Evolutionary conservation across 176 grass and related monocot species (phyloP).

Genomic region (Lolium rigidum): DNA sequence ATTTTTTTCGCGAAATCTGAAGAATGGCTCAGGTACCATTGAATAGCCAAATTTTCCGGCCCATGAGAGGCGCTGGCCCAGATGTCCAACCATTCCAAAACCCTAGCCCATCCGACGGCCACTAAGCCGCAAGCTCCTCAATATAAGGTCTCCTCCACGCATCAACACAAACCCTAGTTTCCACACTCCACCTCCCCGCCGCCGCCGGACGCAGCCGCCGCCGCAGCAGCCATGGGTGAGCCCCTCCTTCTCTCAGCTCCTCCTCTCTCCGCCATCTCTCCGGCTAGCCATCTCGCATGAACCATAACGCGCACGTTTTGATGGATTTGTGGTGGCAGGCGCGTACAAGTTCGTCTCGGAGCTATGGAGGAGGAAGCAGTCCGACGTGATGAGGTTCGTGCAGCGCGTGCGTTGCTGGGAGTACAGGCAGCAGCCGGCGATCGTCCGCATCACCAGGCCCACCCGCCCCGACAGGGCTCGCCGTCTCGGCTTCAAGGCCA

Average conservation of each 20-base stretch:
- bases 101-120: conserved; percentile 62
- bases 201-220: conserved; percentile 23
- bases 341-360: conserved; percentile 90
- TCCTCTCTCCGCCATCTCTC: not conserved
- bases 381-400: conserved; percentile 78
- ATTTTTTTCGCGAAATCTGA: not conserved
- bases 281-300: not conserved
- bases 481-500: conserved; percentile 88
- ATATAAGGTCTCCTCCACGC: conserved; percentile 1
- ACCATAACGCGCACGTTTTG: not conserved
- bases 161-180: conserved; percentile 23
- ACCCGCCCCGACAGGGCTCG: conserved; percentile 82
- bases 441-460: conserved; percentile 66
- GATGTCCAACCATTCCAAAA: conserved; percentile 30
- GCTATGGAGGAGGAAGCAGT: conserved; percentile 93
- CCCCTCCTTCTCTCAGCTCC: not conserved
- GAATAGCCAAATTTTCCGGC: not conserved
- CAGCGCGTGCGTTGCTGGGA: conserved; percentile 82
- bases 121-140: not conserved
- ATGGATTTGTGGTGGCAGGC: conserved; percentile 43
- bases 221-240: conserved; percentile 55
- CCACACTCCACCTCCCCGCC: not conserved
- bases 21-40: not conserved
- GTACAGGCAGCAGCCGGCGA: conserved; percentile 73
- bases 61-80: not conserved